Evolutionary conservation across 768 basidiomycete species (phyloP).

Genomic region (Phlegmacium glaucopus): DNA sequence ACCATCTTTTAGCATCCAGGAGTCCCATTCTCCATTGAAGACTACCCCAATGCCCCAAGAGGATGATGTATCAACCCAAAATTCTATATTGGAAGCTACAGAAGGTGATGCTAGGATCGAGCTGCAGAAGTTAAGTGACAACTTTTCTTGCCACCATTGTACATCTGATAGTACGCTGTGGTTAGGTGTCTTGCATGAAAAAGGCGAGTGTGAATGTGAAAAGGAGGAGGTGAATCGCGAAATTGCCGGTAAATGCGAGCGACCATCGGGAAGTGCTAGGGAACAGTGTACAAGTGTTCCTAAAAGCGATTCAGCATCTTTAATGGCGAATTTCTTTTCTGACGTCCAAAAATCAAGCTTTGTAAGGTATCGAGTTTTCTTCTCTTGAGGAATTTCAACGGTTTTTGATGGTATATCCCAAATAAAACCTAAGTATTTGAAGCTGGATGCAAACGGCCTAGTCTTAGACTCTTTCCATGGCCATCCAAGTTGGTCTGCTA

Average conservation of each 20-base stretch:
- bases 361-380: no score
- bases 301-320: slow-evolving; percentile 22
- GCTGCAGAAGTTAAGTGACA: slow-evolving; percentile 10
- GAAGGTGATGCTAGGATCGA: slow-evolving; percentile 11
- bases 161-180: slow-evolving; percentile 16
- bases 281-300: slow-evolving; percentile 36
- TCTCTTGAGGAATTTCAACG: slow-evolving; percentile 28
- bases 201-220: slow-evolving; percentile 4
- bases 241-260: slow-evolving; percentile 25
- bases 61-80: slow-evolving; percentile 36
- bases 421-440: slow-evolving; percentile 34
- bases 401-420: slow-evolving; percentile 29
- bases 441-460: slow-evolving; percentile 18
- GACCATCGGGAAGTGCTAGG: slow-evolving; percentile 26
- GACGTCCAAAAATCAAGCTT: slow-evolving; percentile 19
- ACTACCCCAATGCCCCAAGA: slow-evolving; percentile 34
- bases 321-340: slow-evolving; percentile 4
- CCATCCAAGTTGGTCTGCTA: slow-evolving; percentile 25
- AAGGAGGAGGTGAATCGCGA: slow-evolving; percentile 26
- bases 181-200: slow-evolving; percentile 12
- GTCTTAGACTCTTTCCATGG: slow-evolving; percentile 33
- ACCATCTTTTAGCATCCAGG: slow-evolving; percentile 24
- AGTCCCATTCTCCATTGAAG: slow-evolving; percentile 26
- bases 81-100: slow-evolving; percentile 1
- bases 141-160: slow-evolving; percentile 21